Evolutionary conservation across 2,329 filamentous ascomycete genomes (phyloP), one percentile per base, ranked within the genome.

Genomic region (Colletotrichum sp.): DNA sequence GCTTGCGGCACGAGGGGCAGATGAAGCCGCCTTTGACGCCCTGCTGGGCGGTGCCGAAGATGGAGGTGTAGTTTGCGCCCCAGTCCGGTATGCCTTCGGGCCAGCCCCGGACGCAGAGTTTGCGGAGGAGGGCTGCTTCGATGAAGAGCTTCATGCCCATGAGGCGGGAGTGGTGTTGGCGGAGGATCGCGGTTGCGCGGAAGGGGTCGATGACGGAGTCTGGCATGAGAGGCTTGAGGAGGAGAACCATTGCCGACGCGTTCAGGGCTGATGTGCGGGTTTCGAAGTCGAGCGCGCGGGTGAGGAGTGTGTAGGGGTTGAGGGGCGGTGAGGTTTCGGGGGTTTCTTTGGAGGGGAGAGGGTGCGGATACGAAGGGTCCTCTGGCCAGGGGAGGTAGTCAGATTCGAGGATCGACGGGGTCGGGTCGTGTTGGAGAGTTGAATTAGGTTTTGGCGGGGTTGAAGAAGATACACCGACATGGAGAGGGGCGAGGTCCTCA

Each of bases 381-480:
- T 89, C 84, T 1, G 86, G 83, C 90, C 91, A 92, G 0, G 89
- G 89, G 7, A 93, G 84, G 76, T 90, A 93, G 79, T 93, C 92
- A 1, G 85, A 88, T 60, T 92, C 91, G 16, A 90, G 87, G 7
- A 91, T 85, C 63, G 84, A 82, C 13, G 84, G 84, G 6, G 85
- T 84, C 10, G 81, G 80, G 34, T 87, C 83, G 71, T 87, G 82
- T 65, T 86, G 83, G 3, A 82, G 84, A 9, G 81, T 81, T 9
- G 76, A 74, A 0, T 75, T 67, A 12, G 78, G 77, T 36, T 82
- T 83, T 4, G 79, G 76, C 2, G 81, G 81, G 36, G 81, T 85
- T 4, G 74, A 72, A 5, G 76, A 30, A 2, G 67, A 52, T 12
- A 77, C 70, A 6, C 77, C 75, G 5, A 76, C 66, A 10, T 78